phyloP scores from a whole-genome alignment of 2,329 filamentous ascomycete genomes.

The Daldinia sp. region DNA sequence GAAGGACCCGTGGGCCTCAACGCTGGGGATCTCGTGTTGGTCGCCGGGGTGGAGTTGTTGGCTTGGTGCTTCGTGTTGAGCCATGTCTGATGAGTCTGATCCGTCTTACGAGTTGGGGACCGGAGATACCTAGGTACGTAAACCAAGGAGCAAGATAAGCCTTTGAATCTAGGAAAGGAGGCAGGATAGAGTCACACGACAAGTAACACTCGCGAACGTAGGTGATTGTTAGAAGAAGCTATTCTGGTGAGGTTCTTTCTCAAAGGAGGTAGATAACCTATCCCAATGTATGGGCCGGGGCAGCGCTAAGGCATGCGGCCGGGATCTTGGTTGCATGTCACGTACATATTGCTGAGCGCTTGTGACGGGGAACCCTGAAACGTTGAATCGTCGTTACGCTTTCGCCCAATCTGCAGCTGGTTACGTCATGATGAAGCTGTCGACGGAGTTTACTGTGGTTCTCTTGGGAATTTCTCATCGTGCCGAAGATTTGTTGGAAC shows the following conservation, averaged over 20 bases:
- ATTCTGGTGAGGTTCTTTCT: not conserved
- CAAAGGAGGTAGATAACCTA: too few species aligned
- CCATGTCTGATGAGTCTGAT: not conserved
- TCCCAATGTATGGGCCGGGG: not conserved
- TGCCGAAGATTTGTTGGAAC: not conserved
- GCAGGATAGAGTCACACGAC: not conserved
- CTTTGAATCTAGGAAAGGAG: too few species aligned
- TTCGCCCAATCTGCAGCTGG: constrained; percentile 7
- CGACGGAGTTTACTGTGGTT: not conserved
- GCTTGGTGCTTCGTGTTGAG: constrained; percentile 13
- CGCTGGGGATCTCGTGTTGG: constrained; percentile 41
- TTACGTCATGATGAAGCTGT: constrained; percentile 13
- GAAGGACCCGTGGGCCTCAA: constrained; percentile 41
- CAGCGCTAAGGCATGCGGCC: constrained; percentile 1
- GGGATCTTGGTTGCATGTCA: not conserved
- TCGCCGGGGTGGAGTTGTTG: constrained; percentile 41
- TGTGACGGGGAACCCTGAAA: constrained; percentile 16
- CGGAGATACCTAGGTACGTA: too few species aligned
- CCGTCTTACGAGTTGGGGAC: not conserved
- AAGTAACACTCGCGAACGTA: not conserved
- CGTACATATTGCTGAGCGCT: constrained; percentile 7
- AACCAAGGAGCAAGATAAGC: too few species aligned
- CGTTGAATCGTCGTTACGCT: constrained; percentile 4
- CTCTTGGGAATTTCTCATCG: not conserved
- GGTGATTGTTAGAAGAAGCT: not conserved